Conservation (phyloP, 2,329 filamentous ascomycete genomes). For the Monosporascus sp. region DNA sequence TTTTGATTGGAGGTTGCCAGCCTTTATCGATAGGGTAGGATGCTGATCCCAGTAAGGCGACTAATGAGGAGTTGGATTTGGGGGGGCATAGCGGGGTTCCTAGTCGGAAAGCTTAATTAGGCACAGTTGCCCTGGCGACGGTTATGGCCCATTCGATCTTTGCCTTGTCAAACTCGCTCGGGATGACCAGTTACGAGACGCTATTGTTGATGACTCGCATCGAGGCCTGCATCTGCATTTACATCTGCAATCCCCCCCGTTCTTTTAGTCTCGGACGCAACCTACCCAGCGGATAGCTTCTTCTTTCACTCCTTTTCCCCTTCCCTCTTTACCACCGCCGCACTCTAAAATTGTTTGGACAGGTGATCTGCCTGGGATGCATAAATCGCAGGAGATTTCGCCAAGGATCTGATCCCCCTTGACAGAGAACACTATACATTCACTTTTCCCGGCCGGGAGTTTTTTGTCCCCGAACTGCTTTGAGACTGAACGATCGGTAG, state of each 20-base stretch:
- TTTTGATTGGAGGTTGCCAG: slow-evolving; percentile 14
- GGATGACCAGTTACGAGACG: slow-evolving; percentile 11
- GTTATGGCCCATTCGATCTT: no score
- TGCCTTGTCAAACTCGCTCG: no score
- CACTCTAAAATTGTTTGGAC: neutral
- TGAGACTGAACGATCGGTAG: neutral
- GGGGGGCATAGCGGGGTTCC: no score
- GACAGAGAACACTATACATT: slow-evolving; percentile 3
- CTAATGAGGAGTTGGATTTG: neutral
- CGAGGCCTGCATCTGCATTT: slow-evolving; percentile 4
- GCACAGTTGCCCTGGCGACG: neutral
- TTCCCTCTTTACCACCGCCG: neutral
- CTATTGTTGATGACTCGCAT: slow-evolving; percentile 15
- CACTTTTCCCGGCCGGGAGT: neutral
- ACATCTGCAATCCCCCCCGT: slow-evolving; percentile 5
- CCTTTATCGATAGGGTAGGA: slow-evolving; percentile 11
- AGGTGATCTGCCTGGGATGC: slow-evolving; percentile 11
- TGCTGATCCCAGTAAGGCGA: slow-evolving; percentile 3
- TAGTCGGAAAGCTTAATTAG: neutral
- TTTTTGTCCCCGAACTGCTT: neutral
- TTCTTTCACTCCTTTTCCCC: neutral
- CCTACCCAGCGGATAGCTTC: slow-evolving; percentile 3
- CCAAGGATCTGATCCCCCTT: slow-evolving; percentile 8
- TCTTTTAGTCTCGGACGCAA: slow-evolving; percentile 13
- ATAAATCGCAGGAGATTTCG: slow-evolving; percentile 3